These are phyloP conservation scores for Schwanniomyces yamadae DNA, from an alignment of 805 yeast genomes.

Conservation along the genomic window DNA sequence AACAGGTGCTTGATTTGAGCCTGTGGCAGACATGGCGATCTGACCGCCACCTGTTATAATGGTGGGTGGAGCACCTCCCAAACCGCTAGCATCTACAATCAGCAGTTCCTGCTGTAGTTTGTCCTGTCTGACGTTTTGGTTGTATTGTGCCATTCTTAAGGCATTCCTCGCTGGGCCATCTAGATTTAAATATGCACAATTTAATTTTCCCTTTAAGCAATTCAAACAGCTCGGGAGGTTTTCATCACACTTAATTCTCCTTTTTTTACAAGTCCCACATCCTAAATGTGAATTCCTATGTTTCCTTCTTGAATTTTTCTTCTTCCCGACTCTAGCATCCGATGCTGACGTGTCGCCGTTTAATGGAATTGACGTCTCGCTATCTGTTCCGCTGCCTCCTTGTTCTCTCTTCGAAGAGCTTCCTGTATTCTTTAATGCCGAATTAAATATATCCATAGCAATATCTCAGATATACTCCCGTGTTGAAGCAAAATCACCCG, in stretches of 20 bases:
- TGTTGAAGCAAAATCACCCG: too few relatives aligned
- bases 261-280: constrained; percentile 60
- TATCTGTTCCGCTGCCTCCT: constrained; percentile 11
- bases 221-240: constrained; percentile 49
- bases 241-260: constrained; percentile 53
- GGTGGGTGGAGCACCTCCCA: neutral
- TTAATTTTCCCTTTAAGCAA: constrained; percentile 46
- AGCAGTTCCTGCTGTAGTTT: constrained; percentile 9
- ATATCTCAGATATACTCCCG: too few relatives aligned
- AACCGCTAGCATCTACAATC: neutral
- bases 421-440: constrained; percentile 33
- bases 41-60: neutral
- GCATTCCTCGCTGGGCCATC: constrained; percentile 52
- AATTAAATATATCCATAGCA: constrained; percentile 26
- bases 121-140: constrained; percentile 34
- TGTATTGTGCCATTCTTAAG: constrained; percentile 48
- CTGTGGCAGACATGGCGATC: neutral
- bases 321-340: constrained; percentile 14
- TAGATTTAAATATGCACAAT: constrained; percentile 45
- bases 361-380: constrained; percentile 3
- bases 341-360: constrained; percentile 4
- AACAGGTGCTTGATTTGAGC: neutral
- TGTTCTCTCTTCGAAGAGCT: constrained; percentile 33
- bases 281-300: constrained; percentile 73
- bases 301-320: constrained; percentile 51